Percentiles rank a stretch among this genome's conserved stretches.
Conservation (phyloP, 768 basidiomycete species). For the Pleurotus cornucopiae region DNA sequence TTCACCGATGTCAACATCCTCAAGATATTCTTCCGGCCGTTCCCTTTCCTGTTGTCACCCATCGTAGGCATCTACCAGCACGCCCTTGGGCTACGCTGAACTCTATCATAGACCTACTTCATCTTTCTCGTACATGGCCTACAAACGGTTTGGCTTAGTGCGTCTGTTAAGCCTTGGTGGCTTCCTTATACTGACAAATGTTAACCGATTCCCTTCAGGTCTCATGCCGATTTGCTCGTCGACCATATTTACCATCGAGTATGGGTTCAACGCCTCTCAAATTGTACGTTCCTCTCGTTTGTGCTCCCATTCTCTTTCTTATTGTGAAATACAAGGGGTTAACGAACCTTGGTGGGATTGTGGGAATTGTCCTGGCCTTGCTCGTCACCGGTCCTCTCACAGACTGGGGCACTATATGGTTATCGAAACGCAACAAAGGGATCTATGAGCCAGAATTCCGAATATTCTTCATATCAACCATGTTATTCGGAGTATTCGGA, state of each 20-base stretch:
- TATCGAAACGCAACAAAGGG: conserved; percentile 38
- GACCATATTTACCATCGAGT: conserved; percentile 40
- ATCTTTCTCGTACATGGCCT: conserved; percentile 34
- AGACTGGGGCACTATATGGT: conserved; percentile 38
- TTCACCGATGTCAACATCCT: conserved; percentile 30
- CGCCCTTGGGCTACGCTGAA: not conserved
- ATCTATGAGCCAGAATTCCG: conserved; percentile 45
- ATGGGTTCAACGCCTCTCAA: conserved; percentile 35
- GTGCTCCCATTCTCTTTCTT: not conserved
- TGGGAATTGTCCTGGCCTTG: conserved; percentile 36
- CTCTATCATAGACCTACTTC: conserved; percentile 25
- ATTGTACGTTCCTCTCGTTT: conserved; percentile 21
- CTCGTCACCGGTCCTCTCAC: conserved; percentile 33
- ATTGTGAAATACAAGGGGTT: conserved; percentile 21
- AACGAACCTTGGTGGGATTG: conserved; percentile 38
- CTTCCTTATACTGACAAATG: no score
- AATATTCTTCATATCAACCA: conserved; percentile 34
- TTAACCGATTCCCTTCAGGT: conserved; percentile 17
- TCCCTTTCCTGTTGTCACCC: conserved; percentile 39
- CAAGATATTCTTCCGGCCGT: conserved; percentile 33
- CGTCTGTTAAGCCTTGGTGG: not conserved
- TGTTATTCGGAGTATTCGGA: conserved; percentile 41
- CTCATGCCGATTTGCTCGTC: conserved; percentile 39
- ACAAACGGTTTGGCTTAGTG: conserved; percentile 43
- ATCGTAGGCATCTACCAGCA: conserved; percentile 23